phyloP scores from a whole-genome alignment of 495 filamentous ascomycete species.

The Penicillium malachiteum region DNA sequence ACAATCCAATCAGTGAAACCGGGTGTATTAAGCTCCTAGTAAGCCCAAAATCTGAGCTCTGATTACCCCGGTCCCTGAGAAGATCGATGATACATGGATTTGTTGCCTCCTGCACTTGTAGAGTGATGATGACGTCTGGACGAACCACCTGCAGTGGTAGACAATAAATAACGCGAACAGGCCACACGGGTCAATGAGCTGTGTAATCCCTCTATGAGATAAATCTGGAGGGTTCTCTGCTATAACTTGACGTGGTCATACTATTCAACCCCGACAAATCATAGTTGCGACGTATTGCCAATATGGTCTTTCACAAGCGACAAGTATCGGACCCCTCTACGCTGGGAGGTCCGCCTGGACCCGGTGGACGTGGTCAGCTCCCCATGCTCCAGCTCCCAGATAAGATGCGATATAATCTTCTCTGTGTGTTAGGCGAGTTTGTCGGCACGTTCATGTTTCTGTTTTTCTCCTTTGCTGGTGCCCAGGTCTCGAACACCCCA shows the following conservation, averaged over 20 bases:
- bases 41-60: too few relatives aligned
- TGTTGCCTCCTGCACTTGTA: neutral
- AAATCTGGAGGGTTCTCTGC: too few relatives aligned
- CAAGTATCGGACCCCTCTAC: slow-evolving; percentile 9
- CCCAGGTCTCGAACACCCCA: slow-evolving; percentile 66
- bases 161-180: neutral
- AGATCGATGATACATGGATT: slow-evolving; percentile 19
- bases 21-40: neutral
- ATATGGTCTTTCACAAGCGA: slow-evolving; percentile 15
- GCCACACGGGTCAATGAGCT: too few relatives aligned
- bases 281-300: neutral
- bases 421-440: slow-evolving; percentile 68
- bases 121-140: slow-evolving; percentile 20
- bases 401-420: slow-evolving; percentile 47
- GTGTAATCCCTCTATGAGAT: too few relatives aligned
- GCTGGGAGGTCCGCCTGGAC: slow-evolving; percentile 5
- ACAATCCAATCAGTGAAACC: neutral
- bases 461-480: slow-evolving; percentile 76
- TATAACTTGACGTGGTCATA: too few relatives aligned
- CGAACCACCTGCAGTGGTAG: neutral
- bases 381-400: slow-evolving; percentile 43
- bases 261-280: neutral
- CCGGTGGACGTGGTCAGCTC: slow-evolving; percentile 26
- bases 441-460: slow-evolving; percentile 82
- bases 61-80: too few relatives aligned